Base-by-base conservation (phyloP, 1,284 basidiomycete genomes). In the Agroathelia rolfsii region DNA sequence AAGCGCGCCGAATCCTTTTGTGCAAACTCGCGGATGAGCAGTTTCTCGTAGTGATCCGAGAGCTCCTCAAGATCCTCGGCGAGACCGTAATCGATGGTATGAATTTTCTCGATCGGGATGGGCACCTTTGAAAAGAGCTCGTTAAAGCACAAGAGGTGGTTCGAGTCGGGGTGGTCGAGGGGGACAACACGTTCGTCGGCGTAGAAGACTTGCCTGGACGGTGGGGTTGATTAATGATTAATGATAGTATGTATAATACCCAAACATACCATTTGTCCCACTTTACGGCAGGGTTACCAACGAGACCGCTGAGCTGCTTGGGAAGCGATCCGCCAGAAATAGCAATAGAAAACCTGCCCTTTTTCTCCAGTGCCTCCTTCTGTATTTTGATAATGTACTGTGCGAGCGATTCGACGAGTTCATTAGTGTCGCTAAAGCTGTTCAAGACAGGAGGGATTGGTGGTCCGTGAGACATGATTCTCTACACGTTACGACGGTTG, bases 131-230 rank as follows among this genome's bases (percentile, higher is more conserved):
- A 74, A 58, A 88, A 92, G 50, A 98, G 76, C 41, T 76, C 69
- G 40, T 78, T 66, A 26, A 63, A 62, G 65, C 84, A 89, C 32
- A 89, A 72, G 7, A 58, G 52, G 62, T 94, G 92, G 61, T 98
- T 98, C 24, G 87, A 92, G 53, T 97, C 93, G 34, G 79, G 69
- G 53, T 95, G 72, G 61, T 93, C 80, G 49, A 97, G 77, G 0
- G 92, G 89, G 9, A 99, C 95, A 36, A 83, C 77, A 35, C 95
- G 86, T 64, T 99, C 95, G 57, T 99, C 95, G 33, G 82, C 90
- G 56, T 97, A 98, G 64, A 86, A 99, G 49, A 98, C 78, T 48
- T 97, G 89, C 93, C 93, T 97, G 56, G 22, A 27, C 2, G 6
- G 7, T 3, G 25, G 13, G 14, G 38, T 16, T 3, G 7, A 16